These are phyloP conservation scores for Quercus glauca DNA, from an alignment of 306 rosid genomes.

Conservation along the genomic window DNA sequence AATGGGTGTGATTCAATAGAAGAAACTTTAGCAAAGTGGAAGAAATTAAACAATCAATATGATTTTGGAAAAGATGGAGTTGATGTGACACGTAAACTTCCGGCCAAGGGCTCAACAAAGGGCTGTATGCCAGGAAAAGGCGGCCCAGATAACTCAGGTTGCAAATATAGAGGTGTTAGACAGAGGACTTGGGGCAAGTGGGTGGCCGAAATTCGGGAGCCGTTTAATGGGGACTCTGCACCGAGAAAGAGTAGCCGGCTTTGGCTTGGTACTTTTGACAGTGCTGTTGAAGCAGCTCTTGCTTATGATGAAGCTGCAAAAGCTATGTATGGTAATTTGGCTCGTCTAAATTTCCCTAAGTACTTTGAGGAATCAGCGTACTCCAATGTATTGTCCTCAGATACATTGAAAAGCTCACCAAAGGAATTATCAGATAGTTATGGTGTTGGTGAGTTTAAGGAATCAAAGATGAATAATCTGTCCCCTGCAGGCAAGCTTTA, in stretches of 20 bases:
- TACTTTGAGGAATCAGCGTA: background rate
- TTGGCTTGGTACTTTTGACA: conserved; percentile 91
- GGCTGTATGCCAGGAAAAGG: conserved; percentile 95
- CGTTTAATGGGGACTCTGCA: conserved; percentile 23
- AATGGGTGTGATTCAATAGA: conserved; percentile 44
- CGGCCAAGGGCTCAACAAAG: conserved; percentile 73
- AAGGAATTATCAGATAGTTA: conserved; percentile 2
- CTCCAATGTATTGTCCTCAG: conserved; percentile 11
- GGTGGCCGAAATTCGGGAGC: conserved; percentile 90
- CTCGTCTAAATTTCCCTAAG: conserved; percentile 67
- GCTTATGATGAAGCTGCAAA: conserved; percentile 91
- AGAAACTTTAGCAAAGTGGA: conserved; percentile 65
- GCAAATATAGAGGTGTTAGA: conserved; percentile 76
- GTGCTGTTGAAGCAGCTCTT: conserved; percentile 75
- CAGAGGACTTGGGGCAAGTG: conserved; percentile 97
- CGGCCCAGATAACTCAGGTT: conserved; percentile 81
- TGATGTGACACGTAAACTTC: conserved; percentile 25
- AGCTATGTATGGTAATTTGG: conserved; percentile 70
- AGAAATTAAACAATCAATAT: conserved; percentile 37
- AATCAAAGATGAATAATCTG: background rate
- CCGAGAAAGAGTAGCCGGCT: conserved; percentile 45
- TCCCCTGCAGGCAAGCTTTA: conserved; percentile 4
- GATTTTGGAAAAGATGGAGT: conserved; percentile 37
- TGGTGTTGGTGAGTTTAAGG: conserved; percentile 17
- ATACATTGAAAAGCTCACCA: background rate